Evolutionary conservation across 1,284 basidiomycete species (phyloP).

Genomic region (Ceratobasidium sp.): DNA sequence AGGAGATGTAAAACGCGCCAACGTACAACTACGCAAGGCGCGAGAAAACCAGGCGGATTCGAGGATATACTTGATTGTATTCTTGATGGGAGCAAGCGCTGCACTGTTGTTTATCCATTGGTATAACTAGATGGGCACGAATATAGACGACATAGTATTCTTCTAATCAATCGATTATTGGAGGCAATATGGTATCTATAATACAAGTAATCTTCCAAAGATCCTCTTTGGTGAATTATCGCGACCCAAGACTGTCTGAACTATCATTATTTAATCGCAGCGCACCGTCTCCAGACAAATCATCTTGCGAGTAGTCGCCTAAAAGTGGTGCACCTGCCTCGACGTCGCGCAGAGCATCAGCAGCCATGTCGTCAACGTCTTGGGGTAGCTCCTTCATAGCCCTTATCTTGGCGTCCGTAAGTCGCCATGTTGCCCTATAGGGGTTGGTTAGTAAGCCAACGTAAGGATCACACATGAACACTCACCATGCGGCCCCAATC

Average conservation of each 20-base stretch:
- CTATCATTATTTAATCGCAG: conserved; percentile 24
- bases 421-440: conserved; percentile 37
- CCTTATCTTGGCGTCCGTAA: conserved; percentile 56
- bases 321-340: conserved; percentile 70
- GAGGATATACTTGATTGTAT: conserved; percentile 81
- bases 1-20: conserved; percentile 83
- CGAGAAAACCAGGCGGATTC: conserved; percentile 81
- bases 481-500: conserved; percentile 66
- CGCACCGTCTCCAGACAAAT: conserved; percentile 8
- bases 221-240: background rate
- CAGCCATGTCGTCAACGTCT: conserved; percentile 61
- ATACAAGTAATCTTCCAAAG: background rate
- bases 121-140: conserved; percentile 52
- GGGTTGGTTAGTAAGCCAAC: background rate
- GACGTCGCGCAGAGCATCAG: conserved; percentile 66
- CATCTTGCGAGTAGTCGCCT: conserved; percentile 45
- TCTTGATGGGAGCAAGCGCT: conserved; percentile 84
- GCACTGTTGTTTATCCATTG: conserved; percentile 87
- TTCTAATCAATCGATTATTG: conserved; percentile 14
- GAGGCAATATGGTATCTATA: conserved; percentile 9
- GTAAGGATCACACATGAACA: background rate
- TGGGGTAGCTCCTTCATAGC: conserved; percentile 59
- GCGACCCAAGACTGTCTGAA: conserved; percentile 10
- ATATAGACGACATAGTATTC: background rate
- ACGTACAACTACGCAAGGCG: conserved; percentile 83